These are phyloP conservation scores for Acidiella bohemica DNA, from an alignment of 495 filamentous ascomycete species.

Conservation along the genomic window DNA sequence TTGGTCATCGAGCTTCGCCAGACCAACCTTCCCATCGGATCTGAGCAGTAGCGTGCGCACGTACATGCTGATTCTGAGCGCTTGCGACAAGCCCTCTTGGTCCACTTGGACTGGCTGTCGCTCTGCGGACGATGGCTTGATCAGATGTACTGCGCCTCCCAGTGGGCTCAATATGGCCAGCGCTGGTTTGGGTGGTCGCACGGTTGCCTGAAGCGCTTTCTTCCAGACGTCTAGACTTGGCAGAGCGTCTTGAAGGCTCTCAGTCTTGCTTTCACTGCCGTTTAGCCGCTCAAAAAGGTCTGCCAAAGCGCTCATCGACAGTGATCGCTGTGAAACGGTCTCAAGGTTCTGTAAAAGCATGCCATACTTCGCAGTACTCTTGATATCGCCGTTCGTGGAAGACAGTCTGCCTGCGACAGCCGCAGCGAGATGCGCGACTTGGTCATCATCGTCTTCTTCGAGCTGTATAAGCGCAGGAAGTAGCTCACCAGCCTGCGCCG, in stretches of 20 bases:
- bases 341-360: conserved; percentile 30
- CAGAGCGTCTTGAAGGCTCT: neutral
- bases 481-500: conserved; percentile 37
- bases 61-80: conserved; percentile 62
- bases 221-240: conserved; percentile 7
- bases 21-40: conserved; percentile 14
- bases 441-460: conserved; percentile 42
- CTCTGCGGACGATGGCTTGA: conserved; percentile 23
- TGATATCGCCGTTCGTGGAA: conserved; percentile 29
- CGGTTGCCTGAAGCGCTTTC: neutral
- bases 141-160: conserved; percentile 55
- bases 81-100: conserved; percentile 50
- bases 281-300: conserved; percentile 40
- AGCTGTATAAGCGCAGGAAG: conserved; percentile 44
- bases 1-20: conserved; percentile 3
- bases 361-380: conserved; percentile 26
- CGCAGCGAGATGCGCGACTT: conserved; percentile 39
- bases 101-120: conserved; percentile 38
- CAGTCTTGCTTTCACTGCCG: conserved; percentile 11
- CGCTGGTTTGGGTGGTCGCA: conserved; percentile 3
- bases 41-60: conserved; percentile 40
- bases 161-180: conserved; percentile 55
- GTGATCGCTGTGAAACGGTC: conserved; percentile 38
- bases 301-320: conserved; percentile 39
- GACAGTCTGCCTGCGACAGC: conserved; percentile 23